phyloP scores from a whole-genome alignment of 108 stramenopile species.

The Nannochloropsis salina region DNA sequence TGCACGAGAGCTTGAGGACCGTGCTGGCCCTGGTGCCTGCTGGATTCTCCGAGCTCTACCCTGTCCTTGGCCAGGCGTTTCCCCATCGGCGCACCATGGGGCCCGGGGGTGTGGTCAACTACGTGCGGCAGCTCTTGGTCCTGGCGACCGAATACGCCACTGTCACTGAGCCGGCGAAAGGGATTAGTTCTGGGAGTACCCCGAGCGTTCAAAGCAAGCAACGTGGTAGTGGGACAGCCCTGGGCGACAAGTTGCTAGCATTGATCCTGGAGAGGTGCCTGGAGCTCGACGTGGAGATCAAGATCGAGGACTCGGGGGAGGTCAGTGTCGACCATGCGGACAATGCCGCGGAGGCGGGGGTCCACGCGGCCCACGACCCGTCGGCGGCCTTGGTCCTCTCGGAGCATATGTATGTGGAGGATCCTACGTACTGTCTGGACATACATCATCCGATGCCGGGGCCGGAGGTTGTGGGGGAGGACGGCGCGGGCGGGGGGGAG shows the following conservation, averaged over 20 bases:
- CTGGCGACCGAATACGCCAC: conserved; percentile 32
- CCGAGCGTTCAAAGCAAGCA: background rate
- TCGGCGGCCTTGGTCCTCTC: conserved; percentile 13
- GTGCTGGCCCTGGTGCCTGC: conserved; percentile 48
- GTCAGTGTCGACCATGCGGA: conserved; percentile 62
- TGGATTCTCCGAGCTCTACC: conserved; percentile 44
- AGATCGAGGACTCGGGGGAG: conserved; percentile 74
- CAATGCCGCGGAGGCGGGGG: background rate
- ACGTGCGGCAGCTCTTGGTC: conserved; percentile 31
- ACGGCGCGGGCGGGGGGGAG: background rate
- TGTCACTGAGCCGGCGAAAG: background rate
- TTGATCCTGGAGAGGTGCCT: conserved; percentile 75
- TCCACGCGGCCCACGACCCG: background rate
- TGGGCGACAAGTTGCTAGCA: conserved; percentile 57
- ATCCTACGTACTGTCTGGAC: background rate
- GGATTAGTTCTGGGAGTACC: background rate
- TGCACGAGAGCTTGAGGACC: conserved; percentile 40
- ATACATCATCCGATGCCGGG: background rate
- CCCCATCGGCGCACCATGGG: conserved; percentile 45
- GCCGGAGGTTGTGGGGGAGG: background rate
- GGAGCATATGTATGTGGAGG: conserved; percentile 6
- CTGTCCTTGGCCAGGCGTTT: conserved; percentile 38
- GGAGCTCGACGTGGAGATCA: conserved; percentile 95
- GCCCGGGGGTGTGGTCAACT: conserved; percentile 31
- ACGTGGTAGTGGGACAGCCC: background rate